These are phyloP conservation scores for Corylus heterophylla DNA, from an alignment of 306 rosid genomes.

Conservation along the genomic window DNA sequence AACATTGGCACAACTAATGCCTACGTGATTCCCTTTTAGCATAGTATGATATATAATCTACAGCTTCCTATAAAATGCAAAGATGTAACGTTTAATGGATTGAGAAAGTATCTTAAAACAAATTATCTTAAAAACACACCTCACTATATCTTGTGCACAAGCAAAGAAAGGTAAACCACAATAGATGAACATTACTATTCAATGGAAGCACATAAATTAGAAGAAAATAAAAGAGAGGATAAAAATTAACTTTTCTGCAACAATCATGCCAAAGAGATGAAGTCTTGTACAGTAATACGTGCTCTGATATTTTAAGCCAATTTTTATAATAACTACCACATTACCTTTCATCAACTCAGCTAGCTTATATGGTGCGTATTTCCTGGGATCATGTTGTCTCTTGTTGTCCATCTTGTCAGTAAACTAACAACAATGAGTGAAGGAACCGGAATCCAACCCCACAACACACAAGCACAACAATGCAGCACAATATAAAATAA, in stretches of 20 bases:
- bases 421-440: background rate
- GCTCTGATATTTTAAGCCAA: no score
- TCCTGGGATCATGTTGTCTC: background rate
- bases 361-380: background rate
- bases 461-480: no score
- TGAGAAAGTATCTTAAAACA: background rate
- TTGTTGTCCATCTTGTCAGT: background rate
- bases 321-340: no score
- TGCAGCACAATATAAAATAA: no score
- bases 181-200: background rate
- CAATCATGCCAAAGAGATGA: no score
- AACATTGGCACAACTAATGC: background rate
- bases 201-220: background rate
- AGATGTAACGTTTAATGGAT: background rate
- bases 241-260: background rate
- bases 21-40: background rate
- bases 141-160: background rate
- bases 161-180: background rate
- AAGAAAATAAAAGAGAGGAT: background rate
- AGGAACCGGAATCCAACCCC: no score
- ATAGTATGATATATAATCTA: background rate
- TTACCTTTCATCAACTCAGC: background rate
- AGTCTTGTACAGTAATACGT: no score
- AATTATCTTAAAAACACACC: no score
- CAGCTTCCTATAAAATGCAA: background rate